phyloP scores from a whole-genome alignment of 176 grass and related monocot genomes.

The Pontederia crassipes region DNA sequence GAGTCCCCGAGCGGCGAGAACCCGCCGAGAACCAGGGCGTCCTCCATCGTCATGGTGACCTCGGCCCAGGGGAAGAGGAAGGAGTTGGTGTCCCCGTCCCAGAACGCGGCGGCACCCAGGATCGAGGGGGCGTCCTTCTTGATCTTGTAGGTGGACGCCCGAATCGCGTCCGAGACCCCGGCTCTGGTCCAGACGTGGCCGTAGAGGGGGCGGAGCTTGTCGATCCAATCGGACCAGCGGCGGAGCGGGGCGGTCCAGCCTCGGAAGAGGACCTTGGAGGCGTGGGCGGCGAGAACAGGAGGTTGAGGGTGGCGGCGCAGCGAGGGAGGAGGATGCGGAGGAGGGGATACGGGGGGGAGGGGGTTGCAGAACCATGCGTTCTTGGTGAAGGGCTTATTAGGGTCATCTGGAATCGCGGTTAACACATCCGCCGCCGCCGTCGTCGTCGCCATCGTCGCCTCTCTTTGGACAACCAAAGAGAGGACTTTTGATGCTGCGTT shows the following conservation, averaged over 20 bases:
- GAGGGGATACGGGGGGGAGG: neutral
- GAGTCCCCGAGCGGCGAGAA: constrained; percentile 41
- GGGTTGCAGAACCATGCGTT: constrained; percentile 34
- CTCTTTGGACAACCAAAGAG: constrained; percentile 16
- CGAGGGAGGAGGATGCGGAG: constrained; percentile 3
- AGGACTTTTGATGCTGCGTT: neutral
- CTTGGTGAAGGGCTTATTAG: constrained; percentile 5
- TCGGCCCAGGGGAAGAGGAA: constrained; percentile 91
- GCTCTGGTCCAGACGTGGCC: constrained; percentile 42
- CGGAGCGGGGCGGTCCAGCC: constrained; percentile 57
- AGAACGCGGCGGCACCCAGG: constrained; percentile 51
- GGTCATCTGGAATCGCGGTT: neutral
- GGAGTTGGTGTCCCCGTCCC: constrained; percentile 46
- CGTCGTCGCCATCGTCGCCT: neutral
- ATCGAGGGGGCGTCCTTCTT: constrained; percentile 38
- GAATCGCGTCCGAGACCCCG: constrained; percentile 57
- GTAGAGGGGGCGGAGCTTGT: constrained; percentile 54
- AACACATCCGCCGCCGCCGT: neutral
- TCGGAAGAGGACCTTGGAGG: constrained; percentile 49
- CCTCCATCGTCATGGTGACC: constrained; percentile 66
- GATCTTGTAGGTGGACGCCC: constrained; percentile 51
- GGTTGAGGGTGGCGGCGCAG: constrained; percentile 12
- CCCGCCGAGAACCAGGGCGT: constrained; percentile 48
- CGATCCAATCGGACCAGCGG: constrained; percentile 69
- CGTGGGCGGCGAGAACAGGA: constrained; percentile 25